Conservation (phyloP, 495 filamentous ascomycete genomes). For the Talaromyces trachyspermus region DNA sequence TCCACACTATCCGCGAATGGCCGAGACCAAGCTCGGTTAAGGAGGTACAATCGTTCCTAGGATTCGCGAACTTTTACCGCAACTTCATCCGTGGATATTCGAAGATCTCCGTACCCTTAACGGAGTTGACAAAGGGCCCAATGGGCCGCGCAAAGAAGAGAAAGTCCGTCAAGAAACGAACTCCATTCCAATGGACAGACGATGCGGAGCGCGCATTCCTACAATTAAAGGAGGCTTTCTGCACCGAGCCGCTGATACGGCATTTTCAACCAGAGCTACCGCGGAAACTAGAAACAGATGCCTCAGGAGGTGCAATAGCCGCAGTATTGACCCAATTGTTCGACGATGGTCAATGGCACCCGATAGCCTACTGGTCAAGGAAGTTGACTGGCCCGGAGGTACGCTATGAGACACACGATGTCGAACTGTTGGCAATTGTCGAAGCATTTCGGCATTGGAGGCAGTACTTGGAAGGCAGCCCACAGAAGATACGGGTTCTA, state of each 20-base stretch:
- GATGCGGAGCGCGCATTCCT: too few relatives aligned
- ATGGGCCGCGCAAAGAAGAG: constrained; percentile 11
- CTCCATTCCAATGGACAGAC: too few relatives aligned
- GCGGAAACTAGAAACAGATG: constrained; percentile 14
- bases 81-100: constrained; percentile 22
- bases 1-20: constrained; percentile 16
- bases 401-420: neutral
- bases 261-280: too few relatives aligned
- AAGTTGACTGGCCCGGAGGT: neutral
- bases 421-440: neutral
- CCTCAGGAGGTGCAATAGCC: constrained; percentile 9
- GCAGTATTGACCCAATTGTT: constrained; percentile 9
- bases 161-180: neutral
- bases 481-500: neutral
- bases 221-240: too few relatives aligned
- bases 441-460: neutral
- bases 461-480: neutral
- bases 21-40: constrained; percentile 10
- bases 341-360: constrained; percentile 4
- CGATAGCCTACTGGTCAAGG: constrained; percentile 9
- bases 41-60: constrained; percentile 19
- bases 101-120: constrained; percentile 8
- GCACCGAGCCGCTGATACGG: too few relatives aligned
- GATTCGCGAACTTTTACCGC: constrained; percentile 25
- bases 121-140: too few relatives aligned